Evolutionary conservation across 2,329 filamentous ascomycete genomes (phyloP), one percentile per base, ranked within the genome.

Genomic region (Dryadomyces quercus-mongolicae): DNA sequence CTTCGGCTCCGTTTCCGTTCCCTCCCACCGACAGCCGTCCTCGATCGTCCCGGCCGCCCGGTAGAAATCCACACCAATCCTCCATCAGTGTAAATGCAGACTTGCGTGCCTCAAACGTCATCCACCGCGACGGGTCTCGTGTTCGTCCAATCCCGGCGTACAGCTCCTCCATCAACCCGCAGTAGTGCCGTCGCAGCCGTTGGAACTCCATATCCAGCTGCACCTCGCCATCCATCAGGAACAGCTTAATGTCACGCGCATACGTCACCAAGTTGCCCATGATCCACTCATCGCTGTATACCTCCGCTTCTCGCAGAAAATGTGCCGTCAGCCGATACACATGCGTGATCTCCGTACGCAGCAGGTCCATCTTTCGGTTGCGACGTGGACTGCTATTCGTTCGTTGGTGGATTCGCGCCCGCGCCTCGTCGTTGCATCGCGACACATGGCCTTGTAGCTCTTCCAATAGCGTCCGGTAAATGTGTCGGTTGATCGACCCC

Each of bases 1-100:
- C 49, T 18, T 16, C 49, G n/a, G 4, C 18, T 36, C 12, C 40
- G 13, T n/a, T 16, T 42, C 12, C 42, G 8, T 15, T 42, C 18
- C 21, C 51, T 18, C 84, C 69, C 20, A 22, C 57, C 89, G 79
- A 40, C 36, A 40, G 36, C 36, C 36, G 36, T 12, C 36, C 36
- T 55, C 85, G 83, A 5, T 84, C 81, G 44, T 95, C 87, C 59
- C 94, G 87, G 65, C 94, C 89, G 59, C 96, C 95, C 0, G 91
- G 89, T 8, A 91, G 95, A 66, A 94, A 96, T 2, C 93, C 93
- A 66, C 93, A 98, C 94, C 94, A 98, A 60, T 97, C 92, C 68
- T 98, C 93, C 91, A 98, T 97, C 49, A 98, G 72, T 0, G 91
- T 85, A 65, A 98, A 98, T 0, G 92, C 87, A 5, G 93, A 96